Base-by-base conservation (phyloP, 306 rosid species). In the Fragaria vesca region DNA sequence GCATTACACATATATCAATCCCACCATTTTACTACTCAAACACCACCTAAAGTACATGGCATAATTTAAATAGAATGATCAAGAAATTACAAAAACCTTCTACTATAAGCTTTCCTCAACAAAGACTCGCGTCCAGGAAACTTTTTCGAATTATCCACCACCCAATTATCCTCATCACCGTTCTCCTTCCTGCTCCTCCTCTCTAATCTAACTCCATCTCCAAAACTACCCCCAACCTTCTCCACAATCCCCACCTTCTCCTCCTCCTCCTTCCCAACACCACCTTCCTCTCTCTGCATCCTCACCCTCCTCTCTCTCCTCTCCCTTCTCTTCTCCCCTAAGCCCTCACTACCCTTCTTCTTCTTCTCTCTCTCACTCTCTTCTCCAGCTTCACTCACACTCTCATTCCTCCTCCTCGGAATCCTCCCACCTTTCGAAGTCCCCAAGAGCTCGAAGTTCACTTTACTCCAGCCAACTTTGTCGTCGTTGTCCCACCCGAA, bases 401-500 rank as follows among this genome's bases (percentile, higher is more conserved):
- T 10, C 85, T 66, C 17, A 36, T 79, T 38, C 67, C 50, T 15
- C 57, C 72, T 1, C 34, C 89, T 89, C 0, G 88, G 88, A 77
- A 90, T 88, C 72, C 97, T 85, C 0, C 90, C 89, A 0, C 91
- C 83, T n/a, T 72, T 81, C 3, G 94, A 88, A 17, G 97, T 92
- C 11, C 97, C 97, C 45, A 90, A 66, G 47, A 87, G 85, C 81
- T 90, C 89, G 66, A 90, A 90, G 8, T 87, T 75, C 36, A 92
- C 81, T 13, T 61, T 78, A 43, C 82, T 75, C 93, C 93, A 92
- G 5, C 85, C 95, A 24, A 42, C 15, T 30, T 90, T 86, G 72
- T 91, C 91, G 0, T 75, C 24, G 66, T 79, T 68, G 80, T 92
- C 97, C 97, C 93, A 90, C 17, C 88, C 87, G 65, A 92, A 92